These are phyloP conservation scores for Coemansia furcata DNA, from an alignment of 192 early-diverging fungal species.

Conservation along the genomic window DNA sequence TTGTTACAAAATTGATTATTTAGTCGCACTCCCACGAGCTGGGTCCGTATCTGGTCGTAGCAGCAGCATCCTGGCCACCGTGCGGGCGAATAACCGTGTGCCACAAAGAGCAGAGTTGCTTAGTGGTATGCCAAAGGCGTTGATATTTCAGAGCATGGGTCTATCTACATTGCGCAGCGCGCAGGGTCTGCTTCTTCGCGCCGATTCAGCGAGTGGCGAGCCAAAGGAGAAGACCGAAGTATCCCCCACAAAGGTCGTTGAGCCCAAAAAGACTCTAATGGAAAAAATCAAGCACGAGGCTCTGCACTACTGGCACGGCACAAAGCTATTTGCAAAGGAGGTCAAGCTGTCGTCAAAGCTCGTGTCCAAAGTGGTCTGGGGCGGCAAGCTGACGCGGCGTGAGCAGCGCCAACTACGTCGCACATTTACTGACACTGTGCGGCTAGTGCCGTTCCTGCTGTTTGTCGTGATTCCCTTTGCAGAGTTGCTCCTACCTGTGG, in stretches of 20 bases:
- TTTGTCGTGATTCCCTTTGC: slow-evolving; percentile 93
- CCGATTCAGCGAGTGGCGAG: neutral
- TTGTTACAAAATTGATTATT: neutral
- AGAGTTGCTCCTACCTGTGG: slow-evolving; percentile 89
- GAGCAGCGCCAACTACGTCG: slow-evolving; percentile 87
- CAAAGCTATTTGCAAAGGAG: slow-evolving; percentile 86
- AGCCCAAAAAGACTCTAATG: slow-evolving; percentile 62
- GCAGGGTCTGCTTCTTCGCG: slow-evolving; percentile 8
- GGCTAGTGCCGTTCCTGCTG: slow-evolving; percentile 88
- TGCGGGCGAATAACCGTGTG: neutral
- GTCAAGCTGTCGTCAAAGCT: slow-evolving; percentile 80
- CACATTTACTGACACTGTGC: slow-evolving; percentile 80
- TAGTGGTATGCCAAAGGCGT: slow-evolving; percentile 8
- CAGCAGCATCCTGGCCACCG: neutral
- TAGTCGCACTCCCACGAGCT: neutral
- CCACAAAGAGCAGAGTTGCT: neutral
- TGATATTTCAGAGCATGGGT: slow-evolving; percentile 23
- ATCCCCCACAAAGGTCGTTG: neutral
- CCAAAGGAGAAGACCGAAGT: slow-evolving; percentile 9
- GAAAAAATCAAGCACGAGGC: slow-evolving; percentile 84
- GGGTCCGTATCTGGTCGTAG: neutral
- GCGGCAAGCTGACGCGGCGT: slow-evolving; percentile 75
- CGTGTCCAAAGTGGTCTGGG: slow-evolving; percentile 69
- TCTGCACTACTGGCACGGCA: slow-evolving; percentile 90
- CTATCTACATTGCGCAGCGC: slow-evolving; percentile 31